These are phyloP conservation scores for Nakazawaea populi DNA, from an alignment of 805 yeast genomes.

Conservation along the genomic window DNA sequence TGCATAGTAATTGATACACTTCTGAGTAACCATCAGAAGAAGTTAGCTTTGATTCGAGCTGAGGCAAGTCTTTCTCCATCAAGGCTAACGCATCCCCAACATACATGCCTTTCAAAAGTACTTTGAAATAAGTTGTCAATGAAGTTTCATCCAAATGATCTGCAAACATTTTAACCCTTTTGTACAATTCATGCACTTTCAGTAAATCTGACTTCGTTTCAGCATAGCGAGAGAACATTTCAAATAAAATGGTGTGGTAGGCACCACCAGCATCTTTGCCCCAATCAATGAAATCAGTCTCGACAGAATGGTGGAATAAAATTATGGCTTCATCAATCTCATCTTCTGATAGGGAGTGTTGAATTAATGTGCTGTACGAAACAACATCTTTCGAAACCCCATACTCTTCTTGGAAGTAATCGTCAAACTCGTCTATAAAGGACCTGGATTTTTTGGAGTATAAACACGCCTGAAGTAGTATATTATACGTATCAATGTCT, in stretches of 20 bases:
- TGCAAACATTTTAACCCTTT: constrained; percentile 35
- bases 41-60: too few species aligned
- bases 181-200: constrained; percentile 26
- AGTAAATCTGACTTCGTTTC: not conserved
- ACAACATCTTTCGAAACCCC: constrained; percentile 29
- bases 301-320: constrained; percentile 28
- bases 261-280: constrained; percentile 25
- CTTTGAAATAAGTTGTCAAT: constrained; percentile 29
- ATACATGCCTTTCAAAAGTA: constrained; percentile 28
- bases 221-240: constrained; percentile 18
- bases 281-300: constrained; percentile 39
- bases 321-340: constrained; percentile 29
- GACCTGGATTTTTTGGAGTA: constrained; percentile 20
- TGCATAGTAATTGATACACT: constrained; percentile 36
- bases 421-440: constrained; percentile 20
- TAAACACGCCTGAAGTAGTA: constrained; percentile 19
- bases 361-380: constrained; percentile 29
- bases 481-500: constrained; percentile 20
- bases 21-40: constrained; percentile 21
- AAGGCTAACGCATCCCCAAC: constrained; percentile 35
- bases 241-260: constrained; percentile 21
- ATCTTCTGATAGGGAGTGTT: constrained; percentile 21
- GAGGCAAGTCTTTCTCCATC: constrained; percentile 33
- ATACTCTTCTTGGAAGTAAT: constrained; percentile 24
- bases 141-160: constrained; percentile 30